These are phyloP conservation scores for Cucurbita argyrosperma DNA, from an alignment of 306 rosid genomes.

Conservation along the genomic window DNA sequence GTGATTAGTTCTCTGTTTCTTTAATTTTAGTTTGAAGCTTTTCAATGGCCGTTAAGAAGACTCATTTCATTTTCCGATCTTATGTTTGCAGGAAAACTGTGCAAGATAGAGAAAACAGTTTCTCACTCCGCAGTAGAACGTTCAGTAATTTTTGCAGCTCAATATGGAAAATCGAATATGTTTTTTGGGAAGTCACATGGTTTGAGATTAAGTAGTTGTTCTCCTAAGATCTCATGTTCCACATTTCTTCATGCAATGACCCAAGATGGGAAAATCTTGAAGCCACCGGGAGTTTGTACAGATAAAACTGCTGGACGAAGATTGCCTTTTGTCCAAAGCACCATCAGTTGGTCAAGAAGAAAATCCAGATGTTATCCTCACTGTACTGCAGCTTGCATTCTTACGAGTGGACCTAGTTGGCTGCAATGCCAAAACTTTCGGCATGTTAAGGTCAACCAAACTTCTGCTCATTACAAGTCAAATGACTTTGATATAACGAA, in stretches of 20 bases:
- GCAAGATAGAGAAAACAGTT: slow-evolving; percentile 20
- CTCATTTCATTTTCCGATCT: background rate
- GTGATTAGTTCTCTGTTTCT: background rate
- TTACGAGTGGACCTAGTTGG: slow-evolving; percentile 15
- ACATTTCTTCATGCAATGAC: slow-evolving; percentile 14
- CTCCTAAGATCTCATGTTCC: slow-evolving; percentile 15
- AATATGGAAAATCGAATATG: slow-evolving; percentile 9
- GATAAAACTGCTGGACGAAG: slow-evolving; percentile 9
- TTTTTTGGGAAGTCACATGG: slow-evolving; percentile 6
- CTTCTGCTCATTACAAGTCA: slow-evolving; percentile 46
- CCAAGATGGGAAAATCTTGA: slow-evolving; percentile 18
- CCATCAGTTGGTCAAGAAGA: slow-evolving; percentile 19
- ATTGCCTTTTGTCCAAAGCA: slow-evolving; percentile 14
- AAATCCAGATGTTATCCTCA: slow-evolving; percentile 24
- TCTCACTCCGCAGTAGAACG: slow-evolving; percentile 23
- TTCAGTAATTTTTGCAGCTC: slow-evolving; percentile 14
- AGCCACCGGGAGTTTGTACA: slow-evolving; percentile 9
- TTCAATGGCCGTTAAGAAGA: background rate
- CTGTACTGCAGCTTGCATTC: slow-evolving; percentile 18
- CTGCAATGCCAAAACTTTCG: slow-evolving; percentile 16
- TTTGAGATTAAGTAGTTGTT: slow-evolving; percentile 13
- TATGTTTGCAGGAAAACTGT: slow-evolving; percentile 38
- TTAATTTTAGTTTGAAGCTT: background rate
- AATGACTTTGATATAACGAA: slow-evolving; percentile 48
- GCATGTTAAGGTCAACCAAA: slow-evolving; percentile 29